phyloP scores from a whole-genome alignment of 768 basidiomycete genomes.

The Lactifluus hygrophoroides region DNA sequence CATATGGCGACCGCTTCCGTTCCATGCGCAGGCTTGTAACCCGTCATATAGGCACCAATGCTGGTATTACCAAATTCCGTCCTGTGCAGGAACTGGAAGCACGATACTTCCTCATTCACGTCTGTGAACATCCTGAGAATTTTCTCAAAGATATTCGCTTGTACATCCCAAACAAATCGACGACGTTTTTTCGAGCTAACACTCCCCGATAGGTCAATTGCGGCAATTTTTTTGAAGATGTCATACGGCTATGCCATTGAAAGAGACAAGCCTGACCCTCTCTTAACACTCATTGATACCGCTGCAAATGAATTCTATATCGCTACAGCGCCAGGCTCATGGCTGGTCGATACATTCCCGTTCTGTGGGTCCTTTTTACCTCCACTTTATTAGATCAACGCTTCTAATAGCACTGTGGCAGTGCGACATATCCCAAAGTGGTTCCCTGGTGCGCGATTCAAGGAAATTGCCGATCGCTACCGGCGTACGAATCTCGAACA shows the following conservation, averaged over 20 bases:
- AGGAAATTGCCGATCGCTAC: conserved; percentile 8
- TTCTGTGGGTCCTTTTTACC: background rate
- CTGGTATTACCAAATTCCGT: background rate
- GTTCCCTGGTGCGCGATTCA: conserved; percentile 22
- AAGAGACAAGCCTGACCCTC: conserved; percentile 3
- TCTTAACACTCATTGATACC: conserved; percentile 4
- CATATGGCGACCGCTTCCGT: conserved; percentile 6
- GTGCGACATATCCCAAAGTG: conserved; percentile 19
- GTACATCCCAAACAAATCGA: background rate
- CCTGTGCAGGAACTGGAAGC: conserved; percentile 4
- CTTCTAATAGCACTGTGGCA: background rate
- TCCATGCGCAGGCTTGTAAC: conserved; percentile 9
- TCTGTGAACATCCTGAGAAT: conserved; percentile 4
- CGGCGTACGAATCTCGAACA: conserved; percentile 7
- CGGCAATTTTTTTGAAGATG: conserved; percentile 11
- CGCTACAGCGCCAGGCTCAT: conserved; percentile 3
- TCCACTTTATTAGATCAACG: background rate
- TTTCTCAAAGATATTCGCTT: conserved; percentile 2
- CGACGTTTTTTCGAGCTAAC: background rate
- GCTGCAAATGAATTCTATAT: conserved; percentile 12
- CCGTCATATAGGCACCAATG: conserved; percentile 10
- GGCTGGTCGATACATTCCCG: conserved; percentile 9
- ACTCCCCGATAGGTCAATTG: background rate
- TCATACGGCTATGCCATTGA: conserved; percentile 7
- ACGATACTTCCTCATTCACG: background rate